A percentile compares a stretch with the other conserved stretches of the same genome.
Conservation (phyloP, 495 filamentous ascomycete genomes). For the Aspergillus heteromorphus region DNA sequence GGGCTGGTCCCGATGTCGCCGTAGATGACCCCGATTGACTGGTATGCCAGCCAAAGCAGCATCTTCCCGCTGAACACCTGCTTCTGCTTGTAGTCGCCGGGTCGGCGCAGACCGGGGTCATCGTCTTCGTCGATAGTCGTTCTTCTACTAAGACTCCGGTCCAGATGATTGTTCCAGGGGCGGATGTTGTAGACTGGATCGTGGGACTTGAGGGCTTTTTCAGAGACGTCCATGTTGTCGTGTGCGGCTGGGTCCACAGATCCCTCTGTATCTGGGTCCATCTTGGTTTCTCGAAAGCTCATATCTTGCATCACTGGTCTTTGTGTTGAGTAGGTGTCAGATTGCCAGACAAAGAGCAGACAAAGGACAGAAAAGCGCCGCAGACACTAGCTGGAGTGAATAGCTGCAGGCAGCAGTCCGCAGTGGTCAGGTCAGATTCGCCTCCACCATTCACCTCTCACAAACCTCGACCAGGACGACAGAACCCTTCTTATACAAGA, state of each 20-base stretch:
- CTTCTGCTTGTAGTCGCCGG: conserved; percentile 17
- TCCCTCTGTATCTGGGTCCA: background rate
- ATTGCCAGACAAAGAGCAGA: background rate
- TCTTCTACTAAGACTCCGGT: background rate
- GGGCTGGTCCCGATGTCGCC: conserved; percentile 74
- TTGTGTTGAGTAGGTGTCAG: background rate
- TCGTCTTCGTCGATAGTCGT: conserved; percentile 8
- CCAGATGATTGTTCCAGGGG: background rate
- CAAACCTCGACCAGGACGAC: background rate
- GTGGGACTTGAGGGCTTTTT: background rate
- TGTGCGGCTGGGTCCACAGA: background rate
- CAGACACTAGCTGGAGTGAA: background rate
- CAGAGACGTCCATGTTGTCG: background rate
- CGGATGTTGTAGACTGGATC: conserved; percentile 4
- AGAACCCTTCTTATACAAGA: background rate
- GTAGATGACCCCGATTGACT: conserved; percentile 68
- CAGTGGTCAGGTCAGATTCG: background rate
- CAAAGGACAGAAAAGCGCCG: background rate
- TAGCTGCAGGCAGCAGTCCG: background rate
- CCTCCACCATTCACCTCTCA: background rate
- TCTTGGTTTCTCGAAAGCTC: no score
- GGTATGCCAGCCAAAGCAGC: conserved; percentile 54
- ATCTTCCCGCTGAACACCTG: conserved; percentile 21
- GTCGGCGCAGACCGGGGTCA: conserved; percentile 17
- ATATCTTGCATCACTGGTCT: no score